Base-by-base conservation (phyloP, 345 rosid species). In the Geranium brycei region DNA sequence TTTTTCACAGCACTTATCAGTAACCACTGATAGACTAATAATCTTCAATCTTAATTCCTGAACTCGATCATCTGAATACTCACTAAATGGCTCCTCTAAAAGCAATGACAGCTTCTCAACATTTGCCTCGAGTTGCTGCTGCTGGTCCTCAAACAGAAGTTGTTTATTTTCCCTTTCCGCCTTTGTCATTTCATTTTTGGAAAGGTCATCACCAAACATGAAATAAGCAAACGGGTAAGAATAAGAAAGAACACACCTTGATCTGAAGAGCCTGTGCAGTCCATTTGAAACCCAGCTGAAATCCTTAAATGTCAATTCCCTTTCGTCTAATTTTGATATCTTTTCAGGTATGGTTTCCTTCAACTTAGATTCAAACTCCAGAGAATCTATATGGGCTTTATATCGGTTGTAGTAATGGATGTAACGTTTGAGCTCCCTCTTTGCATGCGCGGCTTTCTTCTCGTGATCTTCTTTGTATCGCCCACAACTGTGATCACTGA, bases 141-240 rank as follows among this genome's bases (percentile, higher is more conserved):
- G 98, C 80, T 91, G 98, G 76, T 91, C 95, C 82, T 91, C 98
- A 68, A 89, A 92, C 38, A 92, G 76, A 71, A 79, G 80, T 71
- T 84, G 83, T 69, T 87, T 92, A 51, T 84, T 79, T 57, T 78
- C 91, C 69, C 91, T 84, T 66, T 81, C 89, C 19, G 78, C 80
- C 31, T 67, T 1, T 38, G 82, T 80, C 95, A 89, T 89, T 73
- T 84, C 92, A 69, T 87, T 92, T 56, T 70, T 82, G 72, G 89
- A 91, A 47, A 87, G 71, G 77, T 92, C 96, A 7, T 92, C 92
- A 2, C 96, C 98, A 75, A 92, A 92, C 95, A 92, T 87, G 75
- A 84, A 92, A 73, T 81, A 89, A n/a, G 96, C 91, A 71, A 89
- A 92, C 1, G 95, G 85, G 71, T 89, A 92, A 1, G 98, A 83